phyloP scores from a whole-genome alignment of 805 yeast genomes.

The Candida coleopterorum region DNA sequence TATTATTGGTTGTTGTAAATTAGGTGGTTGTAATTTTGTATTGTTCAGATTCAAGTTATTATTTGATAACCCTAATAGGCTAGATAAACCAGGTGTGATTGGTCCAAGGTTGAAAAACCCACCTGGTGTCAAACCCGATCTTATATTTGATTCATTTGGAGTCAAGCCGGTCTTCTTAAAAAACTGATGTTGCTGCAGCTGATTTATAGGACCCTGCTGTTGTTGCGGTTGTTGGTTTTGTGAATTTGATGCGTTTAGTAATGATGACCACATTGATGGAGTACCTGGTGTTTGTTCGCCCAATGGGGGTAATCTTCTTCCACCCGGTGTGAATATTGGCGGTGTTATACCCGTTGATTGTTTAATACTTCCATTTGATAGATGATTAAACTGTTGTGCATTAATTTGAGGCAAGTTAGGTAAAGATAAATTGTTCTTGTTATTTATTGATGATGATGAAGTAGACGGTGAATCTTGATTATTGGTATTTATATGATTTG shows the following conservation, averaged over 20 bases:
- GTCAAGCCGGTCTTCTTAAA: constrained; percentile 57
- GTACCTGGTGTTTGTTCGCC: constrained; percentile 44
- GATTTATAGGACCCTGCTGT: constrained; percentile 5
- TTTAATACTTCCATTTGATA: constrained; percentile 11
- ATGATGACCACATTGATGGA: constrained; percentile 46
- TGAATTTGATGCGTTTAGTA: constrained; percentile 30
- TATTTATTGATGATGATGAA: constrained; percentile 10
- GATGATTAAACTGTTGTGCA: constrained; percentile 12
- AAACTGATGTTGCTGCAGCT: constrained; percentile 19
- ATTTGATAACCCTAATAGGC: constrained; percentile 30
- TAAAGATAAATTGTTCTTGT: constrained; percentile 31
- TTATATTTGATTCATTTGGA: constrained; percentile 68
- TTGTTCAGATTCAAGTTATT: not conserved
- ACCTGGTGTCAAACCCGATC: constrained; percentile 73
- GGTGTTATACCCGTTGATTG: constrained; percentile 43
- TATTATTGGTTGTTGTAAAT: no score
- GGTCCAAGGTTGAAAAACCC: constrained; percentile 34
- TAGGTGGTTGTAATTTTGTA: constrained; percentile 7
- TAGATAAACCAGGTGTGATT: constrained; percentile 45
- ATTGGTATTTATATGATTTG: not conserved
- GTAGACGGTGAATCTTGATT: constrained; percentile 11
- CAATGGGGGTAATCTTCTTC: constrained; percentile 52
- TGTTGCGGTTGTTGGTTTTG: constrained; percentile 5
- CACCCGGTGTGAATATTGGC: constrained; percentile 54
- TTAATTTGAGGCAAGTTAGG: constrained; percentile 27